Percentiles rank a stretch among this genome's conserved stretches.
These are phyloP conservation scores for Penicillium odoratum DNA, from an alignment of 495 filamentous ascomycete genomes.

Conservation along the genomic window DNA sequence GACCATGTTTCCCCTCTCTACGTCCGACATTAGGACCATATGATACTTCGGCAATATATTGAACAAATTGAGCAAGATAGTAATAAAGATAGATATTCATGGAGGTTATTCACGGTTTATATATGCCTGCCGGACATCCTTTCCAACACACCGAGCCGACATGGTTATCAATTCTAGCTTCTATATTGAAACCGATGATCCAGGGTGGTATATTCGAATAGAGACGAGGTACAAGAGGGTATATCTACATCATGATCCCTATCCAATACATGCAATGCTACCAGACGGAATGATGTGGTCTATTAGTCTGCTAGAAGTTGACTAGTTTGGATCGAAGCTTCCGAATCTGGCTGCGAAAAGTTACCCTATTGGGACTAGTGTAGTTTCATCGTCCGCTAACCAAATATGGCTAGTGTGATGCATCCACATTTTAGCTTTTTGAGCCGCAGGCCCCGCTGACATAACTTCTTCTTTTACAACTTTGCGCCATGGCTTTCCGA, in stretches of 20 bases:
- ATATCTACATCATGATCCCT: neutral
- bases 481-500: slow-evolving; percentile 53
- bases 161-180: neutral
- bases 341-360: slow-evolving; percentile 24
- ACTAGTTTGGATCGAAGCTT: slow-evolving; percentile 1
- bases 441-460: slow-evolving; percentile 43
- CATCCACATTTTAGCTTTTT: slow-evolving; percentile 39
- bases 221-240: neutral
- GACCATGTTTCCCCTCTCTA: neutral
- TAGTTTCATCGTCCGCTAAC: slow-evolving; percentile 13
- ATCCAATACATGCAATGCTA: neutral
- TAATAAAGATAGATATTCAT: neutral
- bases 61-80: neutral
- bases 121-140: slow-evolving; percentile 7
- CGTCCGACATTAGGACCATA: neutral
- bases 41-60: neutral
- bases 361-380: slow-evolving; percentile 24
- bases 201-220: neutral
- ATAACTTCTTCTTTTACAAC: slow-evolving; percentile 28
- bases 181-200: neutral
- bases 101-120: neutral
- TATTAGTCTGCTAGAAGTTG: neutral
- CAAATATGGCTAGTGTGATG: slow-evolving; percentile 16
- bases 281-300: neutral
- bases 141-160: slow-evolving; percentile 1